Percentiles rank a stretch among this genome's conserved stretches.
phyloP scores from a whole-genome alignment of 768 basidiomycete genomes.

The Mycena venus region DNA sequence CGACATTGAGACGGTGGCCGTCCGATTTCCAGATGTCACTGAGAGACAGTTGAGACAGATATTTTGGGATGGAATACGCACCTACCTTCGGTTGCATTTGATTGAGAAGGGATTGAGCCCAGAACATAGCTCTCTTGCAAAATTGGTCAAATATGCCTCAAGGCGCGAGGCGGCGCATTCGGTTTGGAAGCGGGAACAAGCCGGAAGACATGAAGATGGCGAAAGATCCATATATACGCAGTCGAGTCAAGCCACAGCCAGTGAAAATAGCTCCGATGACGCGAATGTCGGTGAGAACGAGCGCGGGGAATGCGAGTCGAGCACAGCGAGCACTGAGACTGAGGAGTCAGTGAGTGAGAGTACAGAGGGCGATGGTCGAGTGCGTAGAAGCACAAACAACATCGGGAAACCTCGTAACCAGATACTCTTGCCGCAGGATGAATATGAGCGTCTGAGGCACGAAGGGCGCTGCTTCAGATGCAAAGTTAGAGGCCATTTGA shows the following conservation, averaged over 20 bases:
- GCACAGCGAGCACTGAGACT: no score
- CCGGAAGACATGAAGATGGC: no score
- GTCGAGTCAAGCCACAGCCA: no score
- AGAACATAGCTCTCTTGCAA: background rate
- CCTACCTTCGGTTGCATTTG: background rate
- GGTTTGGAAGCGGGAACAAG: no score
- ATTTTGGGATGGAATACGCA: background rate
- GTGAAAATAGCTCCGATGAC: no score
- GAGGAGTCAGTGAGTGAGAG: no score
- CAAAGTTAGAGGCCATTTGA: background rate
- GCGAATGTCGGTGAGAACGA: background rate
- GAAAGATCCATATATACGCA: no score
- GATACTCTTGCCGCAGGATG: background rate
- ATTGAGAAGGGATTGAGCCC: background rate
- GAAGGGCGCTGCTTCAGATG: background rate
- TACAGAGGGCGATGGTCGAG: no score
- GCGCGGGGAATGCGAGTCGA: no score
- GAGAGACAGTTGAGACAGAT: background rate
- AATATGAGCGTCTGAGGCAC: background rate
- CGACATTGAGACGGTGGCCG: background rate
- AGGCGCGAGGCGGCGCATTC: no score
- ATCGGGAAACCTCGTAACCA: background rate
- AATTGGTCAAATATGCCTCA: background rate
- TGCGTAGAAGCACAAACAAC: no score
- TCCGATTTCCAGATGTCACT: background rate